Percentiles rank a stretch among this genome's conserved stretches.
Conservation (phyloP, 208 protist genomes). For the Phytomonas serpens region DNA sequence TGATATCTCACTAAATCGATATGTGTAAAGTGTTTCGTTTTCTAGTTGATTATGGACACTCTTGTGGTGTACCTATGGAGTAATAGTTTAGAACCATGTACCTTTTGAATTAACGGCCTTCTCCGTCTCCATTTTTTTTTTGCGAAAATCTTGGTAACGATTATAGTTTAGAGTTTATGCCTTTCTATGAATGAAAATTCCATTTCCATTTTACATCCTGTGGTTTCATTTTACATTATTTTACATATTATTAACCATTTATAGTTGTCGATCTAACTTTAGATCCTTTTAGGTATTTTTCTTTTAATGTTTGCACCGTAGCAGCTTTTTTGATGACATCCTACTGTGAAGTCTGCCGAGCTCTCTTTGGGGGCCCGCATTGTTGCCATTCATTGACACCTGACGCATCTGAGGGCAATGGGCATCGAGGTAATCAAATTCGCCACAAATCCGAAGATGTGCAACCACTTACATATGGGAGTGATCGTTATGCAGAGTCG, state of each 20-base stretch:
- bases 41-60: neutral
- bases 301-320: constrained; percentile 3
- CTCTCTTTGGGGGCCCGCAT: constrained; percentile 31
- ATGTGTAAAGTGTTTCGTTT: neutral
- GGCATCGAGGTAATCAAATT: neutral
- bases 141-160: neutral
- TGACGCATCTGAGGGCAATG: neutral
- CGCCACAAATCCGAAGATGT: neutral
- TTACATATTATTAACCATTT: neutral
- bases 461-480: neutral
- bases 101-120: neutral
- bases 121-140: neutral
- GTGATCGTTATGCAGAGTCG: constrained; percentile 12
- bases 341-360: constrained; percentile 75
- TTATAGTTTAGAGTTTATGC: neutral
- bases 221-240: neutral
- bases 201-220: neutral
- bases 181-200: neutral
- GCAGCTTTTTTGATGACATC: constrained; percentile 38
- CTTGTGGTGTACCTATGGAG: neutral
- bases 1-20: neutral
- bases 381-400: neutral
- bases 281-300: neutral
- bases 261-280: neutral
- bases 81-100: neutral